Evolutionary conservation across 768 basidiomycete species (phyloP).

Genomic region (Pleurotus salmoneostramineus): DNA sequence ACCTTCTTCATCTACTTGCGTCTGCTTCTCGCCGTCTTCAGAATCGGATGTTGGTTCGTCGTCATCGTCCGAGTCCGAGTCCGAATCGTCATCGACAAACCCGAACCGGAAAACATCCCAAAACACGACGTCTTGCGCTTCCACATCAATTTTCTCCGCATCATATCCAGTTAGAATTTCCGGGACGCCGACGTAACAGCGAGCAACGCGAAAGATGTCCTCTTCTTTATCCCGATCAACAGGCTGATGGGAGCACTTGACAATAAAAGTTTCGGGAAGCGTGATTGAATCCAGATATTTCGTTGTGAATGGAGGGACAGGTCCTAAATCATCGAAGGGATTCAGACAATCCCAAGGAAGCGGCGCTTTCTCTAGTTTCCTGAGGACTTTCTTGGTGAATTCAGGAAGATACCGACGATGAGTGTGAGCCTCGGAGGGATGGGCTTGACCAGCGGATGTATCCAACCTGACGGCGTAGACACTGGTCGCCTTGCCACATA

Average conservation of each 20-base stretch:
- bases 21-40: not conserved
- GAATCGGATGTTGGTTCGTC: not conserved
- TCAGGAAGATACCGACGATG: not conserved
- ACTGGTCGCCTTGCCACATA: constrained; percentile 5
- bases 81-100: too few relatives aligned
- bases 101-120: not conserved
- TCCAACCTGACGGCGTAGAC: not conserved
- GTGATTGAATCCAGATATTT: not conserved
- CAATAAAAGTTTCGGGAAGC: not conserved
- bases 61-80: too few relatives aligned
- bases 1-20: not conserved
- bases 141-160: not conserved
- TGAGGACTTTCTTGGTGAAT: not conserved
- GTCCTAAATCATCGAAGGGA: not conserved
- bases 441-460: not conserved
- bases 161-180: not conserved
- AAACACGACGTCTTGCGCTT: not conserved
- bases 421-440: not conserved
- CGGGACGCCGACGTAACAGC: constrained; percentile 8
- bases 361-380: not conserved
- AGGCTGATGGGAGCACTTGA: not conserved
- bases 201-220: constrained; percentile 5
- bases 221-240: not conserved
- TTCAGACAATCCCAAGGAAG: not conserved
- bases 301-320: not conserved